Percentiles rank a stretch among this genome's conserved stretches.
Evolutionary conservation across 106 monocot genomes (phyloP).

Genomic region (Dendrobium chrysotoxum): DNA sequence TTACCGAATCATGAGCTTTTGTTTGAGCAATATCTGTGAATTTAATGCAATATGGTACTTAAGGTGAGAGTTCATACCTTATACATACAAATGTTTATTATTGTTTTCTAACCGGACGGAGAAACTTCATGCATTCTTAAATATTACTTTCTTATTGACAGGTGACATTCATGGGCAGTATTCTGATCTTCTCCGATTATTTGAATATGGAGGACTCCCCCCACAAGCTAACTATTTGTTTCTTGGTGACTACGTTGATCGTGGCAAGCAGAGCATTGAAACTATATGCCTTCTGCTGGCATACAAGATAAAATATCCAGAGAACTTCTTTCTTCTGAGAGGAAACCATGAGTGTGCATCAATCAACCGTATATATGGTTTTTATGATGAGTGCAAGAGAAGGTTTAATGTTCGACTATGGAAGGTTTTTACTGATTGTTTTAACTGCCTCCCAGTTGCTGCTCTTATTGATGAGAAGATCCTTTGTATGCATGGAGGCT

Average conservation of each 20-base stretch:
- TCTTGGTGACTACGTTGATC: constrained; percentile 14
- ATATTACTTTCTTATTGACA: background rate
- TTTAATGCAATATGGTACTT: background rate
- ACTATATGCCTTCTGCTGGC: constrained; percentile 11
- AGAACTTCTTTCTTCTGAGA: constrained; percentile 13
- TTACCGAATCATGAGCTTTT: background rate
- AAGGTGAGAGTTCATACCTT: too few relatives aligned
- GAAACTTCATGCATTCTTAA: too few relatives aligned
- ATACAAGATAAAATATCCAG: constrained; percentile 10
- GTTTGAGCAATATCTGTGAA: background rate
- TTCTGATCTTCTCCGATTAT: constrained; percentile 12
- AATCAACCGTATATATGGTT: constrained; percentile 12
- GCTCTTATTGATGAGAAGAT: constrained; percentile 11
- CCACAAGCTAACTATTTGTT: constrained; percentile 16
- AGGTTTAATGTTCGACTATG: constrained; percentile 10
- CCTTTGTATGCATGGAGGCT: constrained; percentile 8
- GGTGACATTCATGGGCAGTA: constrained; percentile 14
- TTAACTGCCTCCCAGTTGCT: constrained; percentile 13
- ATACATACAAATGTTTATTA: too few relatives aligned
- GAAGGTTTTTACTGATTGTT: constrained; percentile 13
- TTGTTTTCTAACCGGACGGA: too few relatives aligned
- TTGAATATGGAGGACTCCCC: constrained; percentile 10
- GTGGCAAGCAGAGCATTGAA: constrained; percentile 13
- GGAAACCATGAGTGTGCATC: constrained; percentile 13
- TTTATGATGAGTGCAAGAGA: constrained; percentile 12